Base-by-base conservation (phyloP, 2,329 filamentous ascomycete genomes). In the Lomentospora prolificans region DNA sequence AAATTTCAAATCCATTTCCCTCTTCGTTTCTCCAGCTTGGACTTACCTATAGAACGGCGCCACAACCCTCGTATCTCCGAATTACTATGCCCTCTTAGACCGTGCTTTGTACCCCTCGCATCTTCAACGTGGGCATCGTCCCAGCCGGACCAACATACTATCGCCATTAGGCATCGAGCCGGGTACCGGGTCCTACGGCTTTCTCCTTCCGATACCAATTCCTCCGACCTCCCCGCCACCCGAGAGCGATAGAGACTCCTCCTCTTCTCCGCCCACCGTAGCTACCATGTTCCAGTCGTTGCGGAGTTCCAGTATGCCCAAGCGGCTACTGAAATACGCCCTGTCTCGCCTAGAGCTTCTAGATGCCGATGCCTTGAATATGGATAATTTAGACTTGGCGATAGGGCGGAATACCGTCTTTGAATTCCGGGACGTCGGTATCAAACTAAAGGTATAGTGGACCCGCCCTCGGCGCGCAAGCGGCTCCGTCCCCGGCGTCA, bases 311-410 rank as follows among this genome's bases (percentile, higher is more conserved):
- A 88, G 82, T 62, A 89, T 95, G 76, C 89, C 91, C 73, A 95
- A 94, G 79, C 85, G 87, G 69, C 79, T 97, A 64, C 80, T 97
- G 61, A 86, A 89, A 62, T 96, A 94, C 74, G 89, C 86, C 52
- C 76, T 99, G 44, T 86, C 87, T 24, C 84, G 86, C 57, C 78
- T 96, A 58, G 90, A 95, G 63, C 78, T 96, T 56, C 81, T 99
- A 58, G 94, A 97, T 65, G 87, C 89, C 57, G 87, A 95, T 66
- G 85, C 87, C 10, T 75, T 96, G 61, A 88, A 96, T 65, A 79
- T 94, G 59, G 90, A 94, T 61, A 89, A 90, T 62, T 73, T 97
- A 60, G 90, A 95, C 63, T 82, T 96, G 62, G 85, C 84, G 50
- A 81, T 89, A 70, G 94, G 94, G 31, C 85, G 86, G 68, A 85